Evolutionary conservation across 371 early-diverging fungal genomes (phyloP), one percentile per base, ranked within the genome.

Genomic region (Massospora cicadina): DNA sequence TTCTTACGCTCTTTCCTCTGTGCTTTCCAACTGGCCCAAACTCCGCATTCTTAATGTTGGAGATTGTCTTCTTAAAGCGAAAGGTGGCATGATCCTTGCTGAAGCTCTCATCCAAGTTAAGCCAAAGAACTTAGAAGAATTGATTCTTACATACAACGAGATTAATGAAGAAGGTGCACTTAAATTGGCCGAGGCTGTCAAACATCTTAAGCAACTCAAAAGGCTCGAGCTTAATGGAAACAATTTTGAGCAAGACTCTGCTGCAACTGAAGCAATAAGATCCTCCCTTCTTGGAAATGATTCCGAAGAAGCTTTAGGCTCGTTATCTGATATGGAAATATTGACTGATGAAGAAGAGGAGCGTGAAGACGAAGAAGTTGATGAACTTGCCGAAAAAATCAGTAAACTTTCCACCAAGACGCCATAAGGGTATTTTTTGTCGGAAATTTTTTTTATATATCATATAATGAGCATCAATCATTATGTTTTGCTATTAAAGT

Each of bases 281-380:
- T 81, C 78, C n/a, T 83, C 85, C 10, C 72, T 95, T n/a, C 71
- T 80, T 58, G 75, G 71, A 33, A 78, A 83, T 69, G 84, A 79
- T 17, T 72, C 86, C 66, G 84, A 79, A 63, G 90, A 91, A 67
- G 87, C 86, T 58, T 75, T 97, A 57, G 95, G 90, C 54, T 91
- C 90, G 62, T 74, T 95, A 60, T 91, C 91, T 64, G 98, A 98
- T 68, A 95, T 95, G 95, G 96, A 93, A 70, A 87, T 88, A 55
- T 82, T 83, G 24, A 84, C 83, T 28, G 88, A 83, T 43, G 81
- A 79, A 58, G 82, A 83, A 28, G 82, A 81, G 31, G 72, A 71
- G 32, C 75, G 76, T 24, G 67, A 70, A 13, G 73, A 77, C 24
- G n/a, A n/a, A n/a, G 66, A 71, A 21, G 72, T 71, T 54, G 66